phyloP scores from a whole-genome alignment of 768 basidiomycete species.

The Lentinula sp. region DNA sequence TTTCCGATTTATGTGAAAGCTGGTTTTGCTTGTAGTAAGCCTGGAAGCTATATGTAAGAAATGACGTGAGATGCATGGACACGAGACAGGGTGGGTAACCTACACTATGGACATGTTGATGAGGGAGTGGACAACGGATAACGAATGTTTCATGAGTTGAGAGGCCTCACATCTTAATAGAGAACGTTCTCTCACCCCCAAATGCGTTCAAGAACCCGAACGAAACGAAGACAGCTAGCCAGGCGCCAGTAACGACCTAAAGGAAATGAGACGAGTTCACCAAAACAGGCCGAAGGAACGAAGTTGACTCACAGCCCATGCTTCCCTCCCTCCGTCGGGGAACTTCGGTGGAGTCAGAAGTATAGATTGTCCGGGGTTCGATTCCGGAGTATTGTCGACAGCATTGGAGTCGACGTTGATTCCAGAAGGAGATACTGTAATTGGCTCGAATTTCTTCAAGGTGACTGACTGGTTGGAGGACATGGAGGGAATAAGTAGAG shows the following conservation, averaged over 20 bases:
- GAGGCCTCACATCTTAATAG: too few relatives aligned
- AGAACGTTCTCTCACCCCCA: constrained; percentile 8
- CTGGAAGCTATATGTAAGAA: constrained; percentile 11
- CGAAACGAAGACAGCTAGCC: constrained; percentile 13
- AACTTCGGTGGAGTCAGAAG: not conserved
- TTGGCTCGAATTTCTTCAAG: not conserved
- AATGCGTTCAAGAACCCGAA: constrained; percentile 15
- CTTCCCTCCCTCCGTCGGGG: constrained; percentile 14
- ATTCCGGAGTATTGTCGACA: not conserved
- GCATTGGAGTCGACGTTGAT: not conserved
- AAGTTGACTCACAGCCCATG: constrained; percentile 5
- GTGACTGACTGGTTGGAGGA: not conserved
- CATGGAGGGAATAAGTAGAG: not conserved
- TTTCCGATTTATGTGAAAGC: constrained; percentile 13
- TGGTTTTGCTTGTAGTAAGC: constrained; percentile 17
- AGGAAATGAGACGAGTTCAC: not conserved
- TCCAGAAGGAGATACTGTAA: not conserved
- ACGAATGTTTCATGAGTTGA: too few relatives aligned
- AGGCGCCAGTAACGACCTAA: constrained; percentile 10
- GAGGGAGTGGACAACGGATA: too few relatives aligned
- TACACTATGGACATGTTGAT: not conserved
- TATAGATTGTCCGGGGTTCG: not conserved
- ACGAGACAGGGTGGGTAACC: not conserved
- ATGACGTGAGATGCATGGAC: too few relatives aligned
- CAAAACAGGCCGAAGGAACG: not conserved